phyloP scores from a whole-genome alignment of 257 asterid species.

The Solanum bulbocastanum region DNA sequence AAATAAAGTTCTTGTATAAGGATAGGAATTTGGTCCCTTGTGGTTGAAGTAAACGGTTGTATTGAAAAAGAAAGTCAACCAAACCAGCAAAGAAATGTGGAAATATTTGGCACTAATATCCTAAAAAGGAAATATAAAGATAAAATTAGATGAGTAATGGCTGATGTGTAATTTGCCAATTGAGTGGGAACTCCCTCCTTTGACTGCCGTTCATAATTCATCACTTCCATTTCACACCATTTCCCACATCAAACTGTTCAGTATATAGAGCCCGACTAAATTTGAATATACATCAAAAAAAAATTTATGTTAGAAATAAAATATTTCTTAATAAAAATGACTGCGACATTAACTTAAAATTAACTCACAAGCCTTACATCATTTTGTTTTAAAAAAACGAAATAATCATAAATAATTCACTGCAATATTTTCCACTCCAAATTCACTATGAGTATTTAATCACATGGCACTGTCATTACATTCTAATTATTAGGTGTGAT shows the following conservation, averaged over 20 bases:
- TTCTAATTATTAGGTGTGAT: background rate
- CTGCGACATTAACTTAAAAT: background rate
- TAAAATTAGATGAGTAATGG: background rate
- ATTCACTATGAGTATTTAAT: background rate
- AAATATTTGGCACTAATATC: background rate
- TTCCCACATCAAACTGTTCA: background rate
- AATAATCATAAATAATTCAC: too few relatives aligned
- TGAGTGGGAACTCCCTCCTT: background rate
- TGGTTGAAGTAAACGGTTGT: background rate
- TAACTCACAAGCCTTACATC: background rate
- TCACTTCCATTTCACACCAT: background rate
- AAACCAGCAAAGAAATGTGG: background rate
- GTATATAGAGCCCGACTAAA: rapidly evolving
- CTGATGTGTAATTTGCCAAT: slow-evolving; percentile 4
- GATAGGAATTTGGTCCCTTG: background rate
- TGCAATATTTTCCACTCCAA: background rate
- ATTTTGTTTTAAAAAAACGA: too few relatives aligned
- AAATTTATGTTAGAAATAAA: too few relatives aligned
- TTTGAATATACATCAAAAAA: too few relatives aligned
- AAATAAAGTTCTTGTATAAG: background rate
- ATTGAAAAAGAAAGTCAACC: background rate
- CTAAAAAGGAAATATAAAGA: slow-evolving; percentile 4
- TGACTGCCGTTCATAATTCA: background rate
- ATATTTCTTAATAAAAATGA: rapidly evolving
- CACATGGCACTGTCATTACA: background rate